A percentile compares a stretch with the other conserved stretches of the same genome.
Evolutionary conservation across 2,329 filamentous ascomycete genomes (phyloP).

Genomic region (Fusarium sp.): DNA sequence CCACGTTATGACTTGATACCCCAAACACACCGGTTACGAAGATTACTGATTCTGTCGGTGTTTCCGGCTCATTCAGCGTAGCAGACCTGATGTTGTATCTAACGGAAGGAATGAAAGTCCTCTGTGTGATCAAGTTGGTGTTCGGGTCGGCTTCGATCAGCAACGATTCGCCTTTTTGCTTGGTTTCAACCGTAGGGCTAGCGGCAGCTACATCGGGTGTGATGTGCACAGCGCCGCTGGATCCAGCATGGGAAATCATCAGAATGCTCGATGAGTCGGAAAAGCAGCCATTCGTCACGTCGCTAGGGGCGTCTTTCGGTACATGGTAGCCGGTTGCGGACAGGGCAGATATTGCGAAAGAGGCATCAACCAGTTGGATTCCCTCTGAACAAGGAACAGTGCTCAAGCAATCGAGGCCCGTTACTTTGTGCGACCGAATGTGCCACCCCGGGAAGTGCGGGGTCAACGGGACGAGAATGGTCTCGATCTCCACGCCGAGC

Average conservation of each 20-base stretch:
- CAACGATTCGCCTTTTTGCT: neutral
- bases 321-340: conserved; percentile 7
- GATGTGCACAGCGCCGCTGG: conserved; percentile 9
- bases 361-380: conserved; percentile 11
- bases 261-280: neutral
- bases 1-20: neutral
- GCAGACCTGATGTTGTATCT: neutral
- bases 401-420: neutral
- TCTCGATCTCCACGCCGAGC: conserved; percentile 25
- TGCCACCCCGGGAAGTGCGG: conserved; percentile 43
- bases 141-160: conserved; percentile 19
- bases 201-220: neutral
- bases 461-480: conserved; percentile 35
- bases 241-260: neutral
- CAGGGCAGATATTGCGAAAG: conserved; percentile 17
- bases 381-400: neutral
- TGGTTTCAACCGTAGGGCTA: accelerated
- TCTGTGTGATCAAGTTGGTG: conserved; percentile 10
- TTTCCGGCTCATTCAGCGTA: neutral
- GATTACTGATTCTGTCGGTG: neutral
- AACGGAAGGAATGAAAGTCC: conserved; percentile 8
- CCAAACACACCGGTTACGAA: neutral
- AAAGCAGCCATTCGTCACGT: neutral
- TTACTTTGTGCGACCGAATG: conserved; percentile 30
- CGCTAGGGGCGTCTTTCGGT: neutral